phyloP scores from a whole-genome alignment of 140 eudicot species.

The Bidens hawaiensis region DNA sequence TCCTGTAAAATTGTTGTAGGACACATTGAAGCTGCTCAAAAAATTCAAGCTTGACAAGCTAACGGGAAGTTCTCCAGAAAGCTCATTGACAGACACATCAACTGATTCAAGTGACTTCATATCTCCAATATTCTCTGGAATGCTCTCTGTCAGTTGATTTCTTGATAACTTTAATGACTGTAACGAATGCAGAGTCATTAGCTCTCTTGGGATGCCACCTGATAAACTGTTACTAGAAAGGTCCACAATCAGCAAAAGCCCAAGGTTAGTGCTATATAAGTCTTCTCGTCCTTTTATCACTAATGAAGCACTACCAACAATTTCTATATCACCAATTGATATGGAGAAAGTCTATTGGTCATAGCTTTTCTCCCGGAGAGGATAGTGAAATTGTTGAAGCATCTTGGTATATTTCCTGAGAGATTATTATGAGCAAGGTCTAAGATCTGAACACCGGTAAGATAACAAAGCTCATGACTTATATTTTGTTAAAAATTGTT shows the following conservation, averaged over 20 bases:
- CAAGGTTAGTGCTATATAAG: neutral
- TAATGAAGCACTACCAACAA: neutral
- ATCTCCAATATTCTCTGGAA: neutral
- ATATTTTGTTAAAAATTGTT: neutral
- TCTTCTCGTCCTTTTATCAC: neutral
- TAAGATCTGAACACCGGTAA: neutral
- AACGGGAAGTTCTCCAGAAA: neutral
- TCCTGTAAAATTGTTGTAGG: neutral
- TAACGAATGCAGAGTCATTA: neutral
- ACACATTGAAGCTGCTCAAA: neutral
- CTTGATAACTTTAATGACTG: neutral
- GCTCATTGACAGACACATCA: neutral
- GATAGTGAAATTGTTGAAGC: neutral
- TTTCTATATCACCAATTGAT: no score
- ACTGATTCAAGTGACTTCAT: neutral
- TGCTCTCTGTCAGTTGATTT: neutral
- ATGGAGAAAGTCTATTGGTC: neutral
- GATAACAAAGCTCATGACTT: neutral
- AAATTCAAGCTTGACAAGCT: neutral
- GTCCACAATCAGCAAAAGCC: neutral
- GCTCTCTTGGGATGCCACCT: neutral
- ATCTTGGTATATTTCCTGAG: neutral
- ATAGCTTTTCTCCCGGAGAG: neutral
- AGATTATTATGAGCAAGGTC: no score
- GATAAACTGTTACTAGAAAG: neutral